Evolutionary conservation across 108 stramenopile genomes (phyloP), one percentile per base, ranked within the genome.

Genomic region (Parietichytrium sp.): DNA sequence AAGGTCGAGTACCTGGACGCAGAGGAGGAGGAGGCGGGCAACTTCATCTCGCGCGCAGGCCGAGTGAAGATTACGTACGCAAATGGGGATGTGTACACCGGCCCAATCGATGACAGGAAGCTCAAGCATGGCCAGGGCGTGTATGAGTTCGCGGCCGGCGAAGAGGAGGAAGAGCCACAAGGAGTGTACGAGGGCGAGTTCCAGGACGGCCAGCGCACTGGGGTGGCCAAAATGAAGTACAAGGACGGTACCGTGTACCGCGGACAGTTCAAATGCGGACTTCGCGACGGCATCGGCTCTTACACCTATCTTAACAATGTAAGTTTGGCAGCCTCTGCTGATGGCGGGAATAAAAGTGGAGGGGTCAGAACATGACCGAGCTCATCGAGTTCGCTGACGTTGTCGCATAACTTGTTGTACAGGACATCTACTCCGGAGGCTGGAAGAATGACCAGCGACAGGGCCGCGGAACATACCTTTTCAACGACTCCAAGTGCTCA

Each of bases 371-470:
- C n/a, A n/a, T n/a, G n/a, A n/a, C n/a, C n/a, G n/a, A n/a, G n/a
- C n/a, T n/a, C n/a, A n/a, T n/a, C n/a, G n/a, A n/a, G n/a, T n/a
- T n/a, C n/a, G n/a, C n/a, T n/a, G n/a, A n/a, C n/a, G n/a, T n/a
- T n/a, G n/a, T n/a, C n/a, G n/a, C n/a, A n/a, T n/a, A n/a, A n/a
- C n/a, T n/a, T n/a, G n/a, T n/a, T n/a, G n/a, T n/a, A n/a, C n/a
- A n/a, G 0, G 83, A 84, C 78, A 54, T 55, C n/a, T 84, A 84
- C 54, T 78, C 78, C 7, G 83, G 83, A 26, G 79, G 80, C 4
- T 84, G 48, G 47, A 49, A 42, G 15, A 79, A 48, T 31, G 80
- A 78, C 12, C 50, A 79, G 49, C 51, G 78, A 23, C 47, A 83
- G 1, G 82, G 82, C 0, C 82, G 52, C 15, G 82, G 82, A 27